Conservation (phyloP, 306 rosid genomes). For the Calophaca sinica region DNA sequence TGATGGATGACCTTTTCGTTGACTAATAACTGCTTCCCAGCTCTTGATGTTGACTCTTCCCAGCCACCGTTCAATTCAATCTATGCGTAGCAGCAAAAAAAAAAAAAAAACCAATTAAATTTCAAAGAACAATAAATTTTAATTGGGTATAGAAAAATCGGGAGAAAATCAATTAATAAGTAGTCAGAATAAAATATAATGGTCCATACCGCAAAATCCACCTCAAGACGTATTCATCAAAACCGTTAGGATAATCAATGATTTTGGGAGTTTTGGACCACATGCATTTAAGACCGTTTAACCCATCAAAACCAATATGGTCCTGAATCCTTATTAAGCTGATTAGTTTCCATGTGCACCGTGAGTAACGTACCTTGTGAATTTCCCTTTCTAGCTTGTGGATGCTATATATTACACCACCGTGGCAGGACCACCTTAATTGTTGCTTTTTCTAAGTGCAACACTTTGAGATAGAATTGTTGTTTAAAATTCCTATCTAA, state of each 20-base stretch:
- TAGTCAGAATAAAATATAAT: background rate
- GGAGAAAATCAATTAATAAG: background rate
- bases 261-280: conserved; percentile 63
- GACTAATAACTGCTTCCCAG: conserved; percentile 47
- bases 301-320: conserved; percentile 47
- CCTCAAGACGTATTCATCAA: conserved; percentile 45
- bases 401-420: conserved; percentile 31
- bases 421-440: conserved; percentile 53
- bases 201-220: conserved; percentile 48
- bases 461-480: conserved; percentile 4
- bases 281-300: conserved; percentile 48
- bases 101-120: background rate
- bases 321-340: conserved; percentile 46
- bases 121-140: background rate
- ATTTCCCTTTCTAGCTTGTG: conserved; percentile 52
- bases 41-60: conserved; percentile 47
- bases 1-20: conserved; percentile 45
- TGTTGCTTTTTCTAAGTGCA: conserved; percentile 33
- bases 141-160: background rate
- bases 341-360: conserved; percentile 60
- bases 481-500: background rate
- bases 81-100: background rate
- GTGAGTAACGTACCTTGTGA: conserved; percentile 36
- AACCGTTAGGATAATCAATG: conserved; percentile 59
- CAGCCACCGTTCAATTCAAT: conserved; percentile 38